Evolutionary conservation across 371 early-diverging fungal genomes (phyloP).

Genomic region (Mucor saturninus): DNA sequence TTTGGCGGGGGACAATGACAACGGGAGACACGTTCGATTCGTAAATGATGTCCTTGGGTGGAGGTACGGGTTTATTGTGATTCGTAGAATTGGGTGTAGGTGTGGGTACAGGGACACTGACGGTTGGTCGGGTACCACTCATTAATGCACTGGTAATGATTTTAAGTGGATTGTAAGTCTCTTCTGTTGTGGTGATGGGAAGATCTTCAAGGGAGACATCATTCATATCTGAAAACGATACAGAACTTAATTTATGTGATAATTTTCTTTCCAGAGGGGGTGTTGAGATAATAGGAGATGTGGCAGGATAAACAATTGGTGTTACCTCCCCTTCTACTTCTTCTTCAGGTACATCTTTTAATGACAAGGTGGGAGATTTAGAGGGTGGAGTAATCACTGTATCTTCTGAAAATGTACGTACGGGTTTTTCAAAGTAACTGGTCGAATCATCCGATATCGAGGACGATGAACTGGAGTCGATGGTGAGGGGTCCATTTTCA

Average conservation of each 20-base stretch:
- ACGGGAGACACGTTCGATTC: background rate
- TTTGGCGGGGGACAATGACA: slow-evolving; percentile 1
- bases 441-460: slow-evolving; percentile 6
- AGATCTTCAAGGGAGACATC: slow-evolving; percentile 11
- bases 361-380: slow-evolving; percentile 1
- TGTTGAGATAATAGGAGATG: background rate
- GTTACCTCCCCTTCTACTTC: background rate
- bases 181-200: background rate
- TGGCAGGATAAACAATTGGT: background rate
- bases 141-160: slow-evolving; percentile 20
- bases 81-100: background rate
- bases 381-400: slow-evolving; percentile 14
- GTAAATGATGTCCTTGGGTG: slow-evolving; percentile 8
- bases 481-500: slow-evolving; percentile 3
- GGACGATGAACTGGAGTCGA: slow-evolving; percentile 2
- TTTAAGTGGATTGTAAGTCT: slow-evolving; percentile 14
- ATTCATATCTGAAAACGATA: slow-evolving; percentile 17
- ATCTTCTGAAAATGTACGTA: slow-evolving; percentile 25
- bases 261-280: slow-evolving; percentile 7
- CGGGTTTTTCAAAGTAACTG: slow-evolving; percentile 26
- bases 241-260: slow-evolving; percentile 8
- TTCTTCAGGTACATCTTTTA: slow-evolving; percentile 1
- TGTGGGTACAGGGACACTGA: slow-evolving; percentile 17
- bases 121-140: slow-evolving; percentile 18
- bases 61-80: background rate